Percentiles rank a stretch among this genome's conserved stretches.
phyloP scores from a whole-genome alignment of 2,329 filamentous ascomycete genomes.

The Periconia sp. region DNA sequence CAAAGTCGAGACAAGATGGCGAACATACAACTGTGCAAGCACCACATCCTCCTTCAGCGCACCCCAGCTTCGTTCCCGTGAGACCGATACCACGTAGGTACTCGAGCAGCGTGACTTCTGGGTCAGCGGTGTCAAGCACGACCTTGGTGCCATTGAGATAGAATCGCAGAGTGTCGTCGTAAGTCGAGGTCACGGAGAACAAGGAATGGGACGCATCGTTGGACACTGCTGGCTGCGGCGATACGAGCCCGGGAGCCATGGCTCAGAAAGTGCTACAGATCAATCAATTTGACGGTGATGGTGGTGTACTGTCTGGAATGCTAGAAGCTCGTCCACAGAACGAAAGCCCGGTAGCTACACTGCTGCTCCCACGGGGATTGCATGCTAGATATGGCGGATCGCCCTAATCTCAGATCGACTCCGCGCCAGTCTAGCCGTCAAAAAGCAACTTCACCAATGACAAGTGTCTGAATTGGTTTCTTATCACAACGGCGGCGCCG shows the following conservation, averaged over 20 bases:
- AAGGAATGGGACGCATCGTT: slow-evolving; percentile 56
- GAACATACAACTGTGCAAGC: slow-evolving; percentile 83
- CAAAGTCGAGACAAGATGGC: slow-evolving; percentile 1
- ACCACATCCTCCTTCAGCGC: slow-evolving; percentile 94
- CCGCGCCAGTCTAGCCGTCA: slow-evolving; percentile 1
- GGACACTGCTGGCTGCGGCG: slow-evolving; percentile 51
- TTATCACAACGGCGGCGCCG: slow-evolving; percentile 3
- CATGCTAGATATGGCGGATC: slow-evolving; percentile 17
- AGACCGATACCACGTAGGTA: slow-evolving; percentile 91
- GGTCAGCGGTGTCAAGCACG: slow-evolving; percentile 83
- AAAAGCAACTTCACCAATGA: slow-evolving; percentile 13
- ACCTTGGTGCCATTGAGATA: slow-evolving; percentile 95
- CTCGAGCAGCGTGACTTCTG: slow-evolving; percentile 89
- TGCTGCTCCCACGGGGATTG: no score
- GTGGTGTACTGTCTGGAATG: neutral
- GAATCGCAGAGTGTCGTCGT: slow-evolving; percentile 88
- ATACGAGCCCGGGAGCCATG: slow-evolving; percentile 65
- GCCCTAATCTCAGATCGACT: slow-evolving; percentile 3
- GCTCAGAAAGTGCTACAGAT: neutral
- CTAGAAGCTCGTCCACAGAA: neutral
- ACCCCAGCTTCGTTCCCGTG: slow-evolving; percentile 95
- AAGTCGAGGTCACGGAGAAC: slow-evolving; percentile 71
- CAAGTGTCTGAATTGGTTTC: slow-evolving; percentile 6
- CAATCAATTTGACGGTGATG: neutral
- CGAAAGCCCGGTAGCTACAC: slow-evolving; percentile 9